Evolutionary conservation across 2,329 filamentous ascomycete species (phyloP), one percentile per base, ranked within the genome.

Genomic region (Aspergillus floridensis): DNA sequence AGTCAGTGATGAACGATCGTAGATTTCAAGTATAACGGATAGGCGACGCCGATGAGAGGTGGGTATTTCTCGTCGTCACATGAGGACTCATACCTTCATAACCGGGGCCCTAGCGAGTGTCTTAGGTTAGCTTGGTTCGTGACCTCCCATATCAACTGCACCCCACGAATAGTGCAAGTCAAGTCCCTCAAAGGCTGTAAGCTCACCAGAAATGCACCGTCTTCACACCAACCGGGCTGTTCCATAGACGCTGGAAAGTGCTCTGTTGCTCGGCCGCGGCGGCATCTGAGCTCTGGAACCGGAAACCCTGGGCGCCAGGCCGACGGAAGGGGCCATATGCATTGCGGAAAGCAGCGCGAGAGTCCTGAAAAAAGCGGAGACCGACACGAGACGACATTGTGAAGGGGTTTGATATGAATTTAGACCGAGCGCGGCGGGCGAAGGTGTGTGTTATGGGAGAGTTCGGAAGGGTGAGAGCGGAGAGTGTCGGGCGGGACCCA

Each of bases 151-250:
- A 19, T 19, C 21, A 26, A 38, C 12, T 2, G 10, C 6, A 19
- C 14, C 21, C 22, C 10, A 35, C 31, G 26, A 26, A 63, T 53
- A 65, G 59, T 56, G 16, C 24, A 26, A 5, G 5, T 8, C 14
- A 16, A 3, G 8, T 2, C 16, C 16, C 16, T 19, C 14, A 19
- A n/a, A 6, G 16, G 16, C 16, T 12, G 35, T 22, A 44, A n/a
- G 54, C 56, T 57, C 53, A 93, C 93, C 95, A 99, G 81, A 99
- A 99, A 79, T 99, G 95, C 71, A 99, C 95, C 63, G 95, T 99
- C 88, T 92, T 92, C 69, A 93, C 69, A 54, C 91, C 91, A 65
- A 93, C 78, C 63, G 90, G 89, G 76, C 89, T 92, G 77, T 91
- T 86, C 89, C 88, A 92, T 83, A 96, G 86, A 78, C 87, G 87